Evolutionary conservation across 306 rosid species (phyloP).

Genomic region (Comarum palustre): DNA sequence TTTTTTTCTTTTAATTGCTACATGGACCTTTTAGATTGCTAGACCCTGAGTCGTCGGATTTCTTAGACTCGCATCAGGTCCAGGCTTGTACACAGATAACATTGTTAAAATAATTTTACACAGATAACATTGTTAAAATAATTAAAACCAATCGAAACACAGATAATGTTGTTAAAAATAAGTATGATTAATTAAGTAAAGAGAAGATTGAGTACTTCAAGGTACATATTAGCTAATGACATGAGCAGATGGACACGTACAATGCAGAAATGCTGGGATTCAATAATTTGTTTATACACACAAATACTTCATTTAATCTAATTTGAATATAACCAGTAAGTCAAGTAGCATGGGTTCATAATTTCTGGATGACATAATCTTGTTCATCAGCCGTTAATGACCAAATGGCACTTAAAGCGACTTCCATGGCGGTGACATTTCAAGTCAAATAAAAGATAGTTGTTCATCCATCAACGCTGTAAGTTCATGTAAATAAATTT

Average conservation of each 20-base stretch:
- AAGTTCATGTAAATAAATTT: too few relatives aligned
- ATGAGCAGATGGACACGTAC: not conserved
- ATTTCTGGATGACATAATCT: not conserved
- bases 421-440: not conserved
- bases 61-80: too few relatives aligned
- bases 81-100: too few relatives aligned
- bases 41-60: too few relatives aligned
- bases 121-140: too few relatives aligned
- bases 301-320: not conserved
- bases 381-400: constrained; percentile 1
- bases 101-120: too few relatives aligned
- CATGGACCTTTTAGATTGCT: too few relatives aligned
- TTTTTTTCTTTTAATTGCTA: too few relatives aligned
- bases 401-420: not conserved
- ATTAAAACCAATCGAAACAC: not conserved
- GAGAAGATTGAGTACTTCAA: not conserved
- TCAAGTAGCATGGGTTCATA: not conserved
- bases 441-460: not conserved
- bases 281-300: not conserved
- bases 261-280: not conserved
- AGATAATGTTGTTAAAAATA: too few relatives aligned
- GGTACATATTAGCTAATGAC: not conserved
- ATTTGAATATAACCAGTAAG: not conserved
- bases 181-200: not conserved
- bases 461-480: not conserved